A percentile compares a stretch with the other conserved stretches of the same genome.
These are phyloP conservation scores for Amanita subjunquillea DNA, from an alignment of 768 basidiomycete genomes.

Conservation along the genomic window DNA sequence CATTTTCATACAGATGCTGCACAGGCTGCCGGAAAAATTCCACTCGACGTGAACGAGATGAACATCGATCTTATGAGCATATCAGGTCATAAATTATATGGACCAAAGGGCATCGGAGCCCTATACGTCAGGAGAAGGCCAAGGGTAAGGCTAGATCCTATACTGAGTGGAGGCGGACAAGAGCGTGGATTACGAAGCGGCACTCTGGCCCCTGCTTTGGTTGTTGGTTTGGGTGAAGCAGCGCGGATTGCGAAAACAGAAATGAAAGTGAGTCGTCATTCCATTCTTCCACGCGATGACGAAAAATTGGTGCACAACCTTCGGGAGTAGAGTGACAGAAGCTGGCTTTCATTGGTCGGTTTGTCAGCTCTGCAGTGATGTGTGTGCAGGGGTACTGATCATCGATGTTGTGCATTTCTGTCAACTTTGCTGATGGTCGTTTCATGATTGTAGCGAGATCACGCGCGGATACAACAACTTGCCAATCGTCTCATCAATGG, in stretches of 20 bases:
- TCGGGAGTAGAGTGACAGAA: constrained; percentile 36
- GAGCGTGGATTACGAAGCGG: constrained; percentile 93
- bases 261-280: constrained; percentile 68
- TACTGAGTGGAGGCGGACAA: constrained; percentile 93
- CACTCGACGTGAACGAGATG: constrained; percentile 88
- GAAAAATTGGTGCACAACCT: constrained; percentile 25
- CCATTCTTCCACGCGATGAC: constrained; percentile 25
- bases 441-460: constrained; percentile 54
- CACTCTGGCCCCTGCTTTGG: constrained; percentile 82
- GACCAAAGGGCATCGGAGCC: constrained; percentile 93
- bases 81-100: constrained; percentile 96
- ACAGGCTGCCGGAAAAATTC: constrained; percentile 88
- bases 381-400: constrained; percentile 93
- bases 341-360: constrained; percentile 9
- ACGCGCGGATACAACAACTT: constrained; percentile 58
- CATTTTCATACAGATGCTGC: constrained; percentile 98
- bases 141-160: constrained; percentile 88
- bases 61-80: constrained; percentile 95
- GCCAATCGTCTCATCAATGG: constrained; percentile 73
- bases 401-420: neutral
- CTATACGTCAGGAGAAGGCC: constrained; percentile 90
- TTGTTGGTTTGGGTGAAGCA: constrained; percentile 91
- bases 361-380: constrained; percentile 51
- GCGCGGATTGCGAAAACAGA: constrained; percentile 85
- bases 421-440: constrained; percentile 11